Conservation (phyloP, 108 stramenopile species). For the Fragilariopsis cylindrus region DNA sequence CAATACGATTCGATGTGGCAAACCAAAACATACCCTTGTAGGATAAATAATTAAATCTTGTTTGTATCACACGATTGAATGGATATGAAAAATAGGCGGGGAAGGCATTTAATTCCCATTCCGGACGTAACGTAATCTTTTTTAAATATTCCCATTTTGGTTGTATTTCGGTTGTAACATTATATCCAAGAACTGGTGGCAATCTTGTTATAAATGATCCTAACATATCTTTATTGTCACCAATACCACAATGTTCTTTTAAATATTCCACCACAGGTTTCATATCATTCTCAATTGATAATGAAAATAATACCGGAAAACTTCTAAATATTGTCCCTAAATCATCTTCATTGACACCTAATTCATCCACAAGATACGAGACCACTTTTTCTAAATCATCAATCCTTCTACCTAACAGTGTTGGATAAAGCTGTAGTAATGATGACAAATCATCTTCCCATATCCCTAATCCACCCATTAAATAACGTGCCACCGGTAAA, state of each 20-base stretch:
- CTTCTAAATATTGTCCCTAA: conserved; percentile 63
- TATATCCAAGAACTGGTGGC: conserved; percentile 78
- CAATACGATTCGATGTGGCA: conserved; percentile 47
- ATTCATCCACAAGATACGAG: conserved; percentile 30
- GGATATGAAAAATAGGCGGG: conserved; percentile 87
- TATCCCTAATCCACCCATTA: conserved; percentile 66
- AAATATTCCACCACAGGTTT: conserved; percentile 65
- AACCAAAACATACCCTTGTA: conserved; percentile 54
- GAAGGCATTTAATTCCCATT: conserved; percentile 66
- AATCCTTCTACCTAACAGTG: conserved; percentile 53
- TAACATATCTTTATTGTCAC: conserved; percentile 33
- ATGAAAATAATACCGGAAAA: conserved; percentile 63
- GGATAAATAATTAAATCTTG: conserved; percentile 70
- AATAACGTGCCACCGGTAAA: conserved; percentile 41
- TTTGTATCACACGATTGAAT: conserved; percentile 66
- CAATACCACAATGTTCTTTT: conserved; percentile 48
- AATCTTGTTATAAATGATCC: conserved; percentile 72
- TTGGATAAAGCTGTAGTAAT: conserved; percentile 62
- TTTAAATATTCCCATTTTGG: conserved; percentile 81
- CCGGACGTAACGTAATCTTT: conserved; percentile 54
- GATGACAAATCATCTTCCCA: conserved; percentile 61
- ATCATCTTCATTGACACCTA: conserved; percentile 57
- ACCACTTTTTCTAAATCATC: conserved; percentile 50
- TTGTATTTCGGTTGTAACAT: conserved; percentile 62
- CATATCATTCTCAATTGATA: conserved; percentile 61